These are phyloP conservation scores for Rosa multiflora DNA, from an alignment of 306 rosid species.

Conservation along the genomic window DNA sequence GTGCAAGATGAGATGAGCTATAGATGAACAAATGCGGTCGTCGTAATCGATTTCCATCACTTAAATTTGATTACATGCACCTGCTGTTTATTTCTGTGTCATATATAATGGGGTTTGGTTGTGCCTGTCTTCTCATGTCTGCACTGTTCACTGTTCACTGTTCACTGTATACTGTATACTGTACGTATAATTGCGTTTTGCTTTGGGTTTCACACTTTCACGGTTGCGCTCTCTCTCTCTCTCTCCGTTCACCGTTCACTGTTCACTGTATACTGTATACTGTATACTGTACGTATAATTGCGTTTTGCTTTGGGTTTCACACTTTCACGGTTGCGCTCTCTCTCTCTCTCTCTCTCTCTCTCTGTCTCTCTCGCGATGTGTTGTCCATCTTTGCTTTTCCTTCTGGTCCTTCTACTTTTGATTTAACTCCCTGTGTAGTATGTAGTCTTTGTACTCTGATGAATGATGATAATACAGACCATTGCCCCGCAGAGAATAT, in stretches of 20 bases:
- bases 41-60: not conserved
- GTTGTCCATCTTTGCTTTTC: not conserved
- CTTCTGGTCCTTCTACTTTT: not conserved
- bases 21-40: not conserved
- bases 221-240: not conserved
- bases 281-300: not conserved
- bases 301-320: not conserved
- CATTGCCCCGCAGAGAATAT: not conserved
- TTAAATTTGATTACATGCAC: not conserved
- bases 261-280: not conserved
- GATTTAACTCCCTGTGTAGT: not conserved
- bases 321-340: not conserved
- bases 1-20: too few relatives aligned
- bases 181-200: too few relatives aligned
- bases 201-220: not conserved
- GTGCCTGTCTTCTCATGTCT: not conserved
- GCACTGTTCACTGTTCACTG: not conserved
- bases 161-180: not conserved
- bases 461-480: not conserved
- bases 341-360: not conserved
- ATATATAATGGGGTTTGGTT: not conserved
- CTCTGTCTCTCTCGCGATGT: not conserved
- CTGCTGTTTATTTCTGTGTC: too few relatives aligned
- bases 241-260: not conserved
- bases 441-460: not conserved